phyloP scores from a whole-genome alignment of 495 filamentous ascomycete species.

The Trichoderma reesei region DNA sequence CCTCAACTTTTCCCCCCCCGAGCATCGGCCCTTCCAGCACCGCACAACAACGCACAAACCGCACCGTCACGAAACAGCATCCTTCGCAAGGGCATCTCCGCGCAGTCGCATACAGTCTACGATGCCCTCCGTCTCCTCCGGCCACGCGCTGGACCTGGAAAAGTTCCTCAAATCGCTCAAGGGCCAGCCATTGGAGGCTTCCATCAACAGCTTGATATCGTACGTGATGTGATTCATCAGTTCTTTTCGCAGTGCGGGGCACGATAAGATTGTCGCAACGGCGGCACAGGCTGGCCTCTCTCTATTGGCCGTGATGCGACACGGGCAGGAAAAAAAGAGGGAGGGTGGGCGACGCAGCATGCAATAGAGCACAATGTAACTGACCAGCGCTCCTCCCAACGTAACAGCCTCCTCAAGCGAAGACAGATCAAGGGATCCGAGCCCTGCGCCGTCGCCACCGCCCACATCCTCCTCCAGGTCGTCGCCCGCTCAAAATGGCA shows the following conservation, averaged over 20 bases:
- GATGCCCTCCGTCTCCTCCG: slow-evolving; percentile 35
- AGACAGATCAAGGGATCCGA: slow-evolving; percentile 79
- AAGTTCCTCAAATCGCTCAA: slow-evolving; percentile 70
- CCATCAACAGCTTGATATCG: slow-evolving; percentile 73
- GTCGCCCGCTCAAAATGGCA: slow-evolving; percentile 62
- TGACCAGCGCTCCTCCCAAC: background rate
- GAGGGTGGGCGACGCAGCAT: background rate
- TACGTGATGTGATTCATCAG: slow-evolving; percentile 31
- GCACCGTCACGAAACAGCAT: background rate
- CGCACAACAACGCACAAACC: background rate
- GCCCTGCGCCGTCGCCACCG: slow-evolving; percentile 83
- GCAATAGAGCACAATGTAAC: no score
- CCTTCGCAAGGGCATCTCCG: background rate
- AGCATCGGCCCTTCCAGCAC: slow-evolving; percentile 1
- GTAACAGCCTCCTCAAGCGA: slow-evolving; percentile 76
- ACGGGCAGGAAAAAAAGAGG: no score
- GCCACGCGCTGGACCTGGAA: slow-evolving; percentile 56
- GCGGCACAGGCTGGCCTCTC: background rate
- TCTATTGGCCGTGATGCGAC: slow-evolving; percentile 2
- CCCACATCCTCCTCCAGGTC: slow-evolving; percentile 73
- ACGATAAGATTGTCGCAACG: background rate
- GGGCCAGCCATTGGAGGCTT: slow-evolving; percentile 60
- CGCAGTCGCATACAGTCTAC: background rate
- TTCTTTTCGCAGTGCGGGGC: background rate
- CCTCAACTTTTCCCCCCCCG: no score